Percentiles rank a stretch among this genome's conserved stretches.
phyloP scores from a whole-genome alignment of 164 flowering plant species.

The Chloranthus sessilifolius region DNA sequence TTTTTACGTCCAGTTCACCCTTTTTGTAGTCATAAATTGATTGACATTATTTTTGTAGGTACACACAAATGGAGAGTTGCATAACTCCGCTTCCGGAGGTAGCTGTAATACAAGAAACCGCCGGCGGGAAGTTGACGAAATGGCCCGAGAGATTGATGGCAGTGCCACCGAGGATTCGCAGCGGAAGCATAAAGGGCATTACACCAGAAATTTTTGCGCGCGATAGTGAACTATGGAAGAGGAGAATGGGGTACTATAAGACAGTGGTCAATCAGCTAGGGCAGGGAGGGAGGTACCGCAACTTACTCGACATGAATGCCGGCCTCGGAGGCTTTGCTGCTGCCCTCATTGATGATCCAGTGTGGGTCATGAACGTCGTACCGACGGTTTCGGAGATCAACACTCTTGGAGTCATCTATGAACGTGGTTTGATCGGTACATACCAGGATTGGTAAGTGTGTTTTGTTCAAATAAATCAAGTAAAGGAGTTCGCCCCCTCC shows the following conservation, averaged over 20 bases:
- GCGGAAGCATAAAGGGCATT: conserved; percentile 59
- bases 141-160: conserved; percentile 84
- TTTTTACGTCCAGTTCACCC: no score
- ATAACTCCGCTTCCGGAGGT: conserved; percentile 77
- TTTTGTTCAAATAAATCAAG: no score
- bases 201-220: conserved; percentile 43
- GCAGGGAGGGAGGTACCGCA: conserved; percentile 65
- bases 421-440: conserved; percentile 85
- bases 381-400: conserved; percentile 54
- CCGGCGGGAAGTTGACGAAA: conserved; percentile 59
- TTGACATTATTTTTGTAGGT: conserved; percentile 39
- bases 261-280: conserved; percentile 45
- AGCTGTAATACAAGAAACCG: conserved; percentile 34
- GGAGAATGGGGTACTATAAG: conserved; percentile 62
- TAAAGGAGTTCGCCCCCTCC: no score
- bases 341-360: conserved; percentile 64
- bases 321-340: conserved; percentile 93
- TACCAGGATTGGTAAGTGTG: conserved; percentile 87
- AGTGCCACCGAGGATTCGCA: conserved; percentile 71
- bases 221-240: conserved; percentile 66
- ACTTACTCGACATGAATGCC: conserved; percentile 87
- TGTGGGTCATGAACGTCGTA: conserved; percentile 90
- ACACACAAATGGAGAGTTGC: conserved; percentile 74
- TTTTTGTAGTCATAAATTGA: no score
- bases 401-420: conserved; percentile 71